Conservation (phyloP, 2,329 filamentous ascomycete genomes). For the Arthroderma uncinatum region DNA sequence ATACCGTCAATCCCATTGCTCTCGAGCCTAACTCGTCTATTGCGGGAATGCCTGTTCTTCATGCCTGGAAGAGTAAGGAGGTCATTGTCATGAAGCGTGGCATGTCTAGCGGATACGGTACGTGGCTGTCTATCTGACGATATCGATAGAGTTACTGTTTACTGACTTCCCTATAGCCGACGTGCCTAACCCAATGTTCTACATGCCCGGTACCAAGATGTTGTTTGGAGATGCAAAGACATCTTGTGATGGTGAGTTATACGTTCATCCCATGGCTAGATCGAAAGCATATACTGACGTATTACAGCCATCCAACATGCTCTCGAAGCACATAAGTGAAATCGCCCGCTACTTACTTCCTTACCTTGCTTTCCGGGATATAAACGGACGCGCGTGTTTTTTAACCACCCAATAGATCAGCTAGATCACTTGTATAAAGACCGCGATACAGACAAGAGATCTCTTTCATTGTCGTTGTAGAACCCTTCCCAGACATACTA, state of each 20-base stretch:
- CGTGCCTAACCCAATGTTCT: constrained; percentile 89
- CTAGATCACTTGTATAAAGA: constrained; percentile 1
- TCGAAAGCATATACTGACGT: not conserved
- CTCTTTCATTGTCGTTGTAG: not conserved
- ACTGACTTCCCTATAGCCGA: constrained; percentile 46
- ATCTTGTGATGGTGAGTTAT: constrained; percentile 59
- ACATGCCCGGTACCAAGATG: constrained; percentile 82
- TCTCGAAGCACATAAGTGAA: constrained; percentile 14
- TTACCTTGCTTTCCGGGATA: not conserved
- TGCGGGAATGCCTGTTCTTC: constrained; percentile 83
- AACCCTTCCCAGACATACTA: not conserved
- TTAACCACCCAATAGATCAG: not conserved
- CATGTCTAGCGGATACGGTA: constrained; percentile 77
- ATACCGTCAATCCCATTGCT: constrained; percentile 84
- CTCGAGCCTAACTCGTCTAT: constrained; percentile 73
- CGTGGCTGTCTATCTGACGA: constrained; percentile 22
- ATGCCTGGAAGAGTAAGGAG: constrained; percentile 90
- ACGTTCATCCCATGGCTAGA: not conserved
- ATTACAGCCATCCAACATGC: constrained; percentile 15
- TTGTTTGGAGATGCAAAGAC: constrained; percentile 81
- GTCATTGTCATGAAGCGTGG: constrained; percentile 89
- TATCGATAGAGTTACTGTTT: too few relatives aligned
- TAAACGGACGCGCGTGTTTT: not conserved
- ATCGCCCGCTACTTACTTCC: not conserved
- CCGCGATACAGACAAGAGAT: not conserved